Evolutionary conservation across 768 basidiomycete species (phyloP).

Genomic region (Lactarius trivialis): DNA sequence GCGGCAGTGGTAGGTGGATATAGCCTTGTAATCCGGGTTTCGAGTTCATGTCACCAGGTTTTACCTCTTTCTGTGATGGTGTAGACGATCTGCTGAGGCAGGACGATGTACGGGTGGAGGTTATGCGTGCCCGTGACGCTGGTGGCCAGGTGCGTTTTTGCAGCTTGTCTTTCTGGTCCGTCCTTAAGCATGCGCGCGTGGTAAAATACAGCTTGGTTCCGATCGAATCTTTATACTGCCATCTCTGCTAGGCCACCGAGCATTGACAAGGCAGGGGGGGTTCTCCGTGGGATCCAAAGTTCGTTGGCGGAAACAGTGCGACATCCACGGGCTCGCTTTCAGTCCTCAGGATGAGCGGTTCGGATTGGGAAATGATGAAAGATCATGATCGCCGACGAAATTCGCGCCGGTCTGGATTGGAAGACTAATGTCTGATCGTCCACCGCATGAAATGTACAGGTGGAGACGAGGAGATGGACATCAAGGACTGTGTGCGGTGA

Average conservation of each 20-base stretch:
- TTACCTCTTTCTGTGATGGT: conserved; percentile 56
- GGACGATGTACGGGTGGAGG: conserved; percentile 85
- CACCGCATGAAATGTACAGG: neutral
- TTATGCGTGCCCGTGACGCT: conserved; percentile 95
- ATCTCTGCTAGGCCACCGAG: too few species aligned
- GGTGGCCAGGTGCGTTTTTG: conserved; percentile 78
- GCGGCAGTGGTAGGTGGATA: conserved; percentile 63
- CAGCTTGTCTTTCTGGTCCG: neutral
- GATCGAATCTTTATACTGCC: too few species aligned
- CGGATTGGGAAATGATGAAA: too few species aligned
- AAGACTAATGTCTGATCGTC: neutral
- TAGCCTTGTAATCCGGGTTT: neutral
- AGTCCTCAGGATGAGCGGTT: neutral
- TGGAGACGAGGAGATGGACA: conserved; percentile 3
- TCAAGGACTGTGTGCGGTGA: neutral
- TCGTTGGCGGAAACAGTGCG: neutral
- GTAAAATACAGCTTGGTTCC: too few species aligned
- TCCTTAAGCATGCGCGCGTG: neutral
- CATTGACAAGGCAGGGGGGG: too few species aligned
- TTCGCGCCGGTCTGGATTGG: neutral
- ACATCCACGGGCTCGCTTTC: neutral
- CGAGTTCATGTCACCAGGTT: conserved; percentile 45
- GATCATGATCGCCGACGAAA: neutral
- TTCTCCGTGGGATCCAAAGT: too few species aligned
- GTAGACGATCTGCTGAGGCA: conserved; percentile 67